Evolutionary conservation across 2,329 filamentous ascomycete species (phyloP).

Genomic region (Colletotrichum truncatum): DNA sequence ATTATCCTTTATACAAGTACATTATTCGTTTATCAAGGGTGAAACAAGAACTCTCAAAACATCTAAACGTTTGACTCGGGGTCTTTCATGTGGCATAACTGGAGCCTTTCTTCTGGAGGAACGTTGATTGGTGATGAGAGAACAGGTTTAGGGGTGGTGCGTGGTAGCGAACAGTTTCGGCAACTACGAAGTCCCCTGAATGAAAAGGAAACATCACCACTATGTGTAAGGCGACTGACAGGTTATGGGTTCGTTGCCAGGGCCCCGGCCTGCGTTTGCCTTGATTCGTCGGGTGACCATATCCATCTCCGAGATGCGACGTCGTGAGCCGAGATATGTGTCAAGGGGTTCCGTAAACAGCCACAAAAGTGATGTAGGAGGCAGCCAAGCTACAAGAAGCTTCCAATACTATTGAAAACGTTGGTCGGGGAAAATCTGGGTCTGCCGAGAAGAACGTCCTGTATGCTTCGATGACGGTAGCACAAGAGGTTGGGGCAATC

Average conservation of each 20-base stretch:
- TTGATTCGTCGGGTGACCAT: neutral
- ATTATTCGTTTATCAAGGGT: too few relatives aligned
- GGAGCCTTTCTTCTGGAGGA: neutral
- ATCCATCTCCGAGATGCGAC: constrained; percentile 16
- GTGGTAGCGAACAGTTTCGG: neutral
- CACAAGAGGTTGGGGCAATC: too few relatives aligned
- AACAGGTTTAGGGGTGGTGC: neutral
- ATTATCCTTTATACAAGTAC: constrained; percentile 6
- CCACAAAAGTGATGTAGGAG: neutral
- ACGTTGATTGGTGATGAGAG: neutral
- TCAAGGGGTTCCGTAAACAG: neutral
- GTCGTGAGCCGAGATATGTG: neutral
- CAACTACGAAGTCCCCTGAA: neutral
- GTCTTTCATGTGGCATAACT: neutral
- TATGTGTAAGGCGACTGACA: neutral
- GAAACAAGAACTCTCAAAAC: neutral
- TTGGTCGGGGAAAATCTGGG: constrained; percentile 1
- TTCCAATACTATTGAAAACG: neutral
- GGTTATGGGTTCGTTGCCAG: neutral
- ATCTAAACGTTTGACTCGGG: neutral
- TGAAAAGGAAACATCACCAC: neutral
- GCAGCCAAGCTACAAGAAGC: neutral
- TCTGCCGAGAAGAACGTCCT: neutral
- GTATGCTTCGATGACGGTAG: neutral
- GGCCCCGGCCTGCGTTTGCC: neutral